Evolutionary conservation across 1,284 basidiomycete species (phyloP).

Genomic region (Trichosporon sp.): DNA sequence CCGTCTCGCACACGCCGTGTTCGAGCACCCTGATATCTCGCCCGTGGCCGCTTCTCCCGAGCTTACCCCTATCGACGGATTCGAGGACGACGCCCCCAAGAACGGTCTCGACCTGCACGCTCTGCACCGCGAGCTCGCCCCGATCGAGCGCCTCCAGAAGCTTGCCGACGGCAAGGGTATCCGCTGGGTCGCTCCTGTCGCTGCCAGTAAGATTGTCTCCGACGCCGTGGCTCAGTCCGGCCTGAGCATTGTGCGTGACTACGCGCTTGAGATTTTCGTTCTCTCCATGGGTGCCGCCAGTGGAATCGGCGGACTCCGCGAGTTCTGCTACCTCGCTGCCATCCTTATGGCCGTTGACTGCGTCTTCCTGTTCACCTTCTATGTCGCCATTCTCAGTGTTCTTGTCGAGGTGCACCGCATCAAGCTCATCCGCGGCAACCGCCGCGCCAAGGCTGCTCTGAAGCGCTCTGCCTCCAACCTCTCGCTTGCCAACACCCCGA

Average conservation of each 20-base stretch:
- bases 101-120: constrained; percentile 39
- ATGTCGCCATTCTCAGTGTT: constrained; percentile 78
- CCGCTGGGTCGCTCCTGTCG: constrained; percentile 54
- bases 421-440: constrained; percentile 54
- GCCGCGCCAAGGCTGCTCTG: constrained; percentile 18
- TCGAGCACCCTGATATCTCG: constrained; percentile 70
- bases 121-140: constrained; percentile 45
- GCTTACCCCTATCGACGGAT: constrained; percentile 25
- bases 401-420: constrained; percentile 80
- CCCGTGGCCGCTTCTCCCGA: constrained; percentile 51
- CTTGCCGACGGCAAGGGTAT: constrained; percentile 48
- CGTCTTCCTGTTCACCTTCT: constrained; percentile 82
- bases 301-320: constrained; percentile 80
- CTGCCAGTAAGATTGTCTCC: constrained; percentile 75
- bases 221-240: constrained; percentile 76
- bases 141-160: constrained; percentile 44
- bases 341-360: constrained; percentile 81
- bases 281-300: constrained; percentile 80
- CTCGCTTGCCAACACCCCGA: constrained; percentile 12
- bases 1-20: constrained; percentile 81
- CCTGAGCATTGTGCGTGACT: constrained; percentile 81
- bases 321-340: constrained; percentile 85
- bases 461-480: constrained; percentile 17
- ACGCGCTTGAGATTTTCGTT: constrained; percentile 84
- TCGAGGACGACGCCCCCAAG: constrained; percentile 22